A percentile compares a stretch with the other conserved stretches of the same genome.
phyloP scores from a whole-genome alignment of 2,329 filamentous ascomycete genomes.

The Arthrobotrys sinensis region DNA sequence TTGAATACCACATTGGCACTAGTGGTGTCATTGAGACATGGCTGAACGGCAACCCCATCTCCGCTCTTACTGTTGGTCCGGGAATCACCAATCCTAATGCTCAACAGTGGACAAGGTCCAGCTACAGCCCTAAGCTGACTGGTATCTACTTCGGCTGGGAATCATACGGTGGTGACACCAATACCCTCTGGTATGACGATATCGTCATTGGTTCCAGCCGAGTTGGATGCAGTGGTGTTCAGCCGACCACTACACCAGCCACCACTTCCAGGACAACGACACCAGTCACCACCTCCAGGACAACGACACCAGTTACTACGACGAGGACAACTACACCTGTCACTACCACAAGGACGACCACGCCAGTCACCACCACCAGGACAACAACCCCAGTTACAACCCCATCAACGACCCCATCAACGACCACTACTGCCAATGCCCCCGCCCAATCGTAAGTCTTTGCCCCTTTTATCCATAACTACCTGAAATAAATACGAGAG shows the following conservation, averaged over 20 bases:
- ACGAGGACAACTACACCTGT: conserved; percentile 5
- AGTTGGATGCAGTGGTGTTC: conserved; percentile 69
- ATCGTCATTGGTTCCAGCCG: conserved; percentile 71
- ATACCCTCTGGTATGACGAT: conserved; percentile 78
- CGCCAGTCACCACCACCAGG: conserved; percentile 2
- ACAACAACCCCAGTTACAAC: conserved; percentile 19
- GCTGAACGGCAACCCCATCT: conserved; percentile 72
- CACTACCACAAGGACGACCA: conserved; percentile 11
- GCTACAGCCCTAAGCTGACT: conserved; percentile 71
- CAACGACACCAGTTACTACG: conserved; percentile 15
- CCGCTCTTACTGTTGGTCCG: conserved; percentile 71
- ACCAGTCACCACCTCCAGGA: conserved; percentile 1
- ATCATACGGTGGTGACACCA: conserved; percentile 74
- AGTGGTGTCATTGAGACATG: conserved; percentile 76
- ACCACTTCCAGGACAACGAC: conserved; percentile 15
- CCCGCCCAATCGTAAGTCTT: conserved; percentile 43
- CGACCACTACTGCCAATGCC: conserved; percentile 10
- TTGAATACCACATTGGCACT: conserved; percentile 75
- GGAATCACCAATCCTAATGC: conserved; percentile 72
- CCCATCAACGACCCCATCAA: conserved; percentile 13
- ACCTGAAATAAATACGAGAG: not conserved
- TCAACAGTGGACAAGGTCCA: conserved; percentile 72
- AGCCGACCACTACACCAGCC: conserved; percentile 34
- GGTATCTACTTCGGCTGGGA: conserved; percentile 77
- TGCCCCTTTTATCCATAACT: not conserved